Evolutionary conservation across 2,329 filamentous ascomycete species (phyloP).

Genomic region (Fusarium albidum): DNA sequence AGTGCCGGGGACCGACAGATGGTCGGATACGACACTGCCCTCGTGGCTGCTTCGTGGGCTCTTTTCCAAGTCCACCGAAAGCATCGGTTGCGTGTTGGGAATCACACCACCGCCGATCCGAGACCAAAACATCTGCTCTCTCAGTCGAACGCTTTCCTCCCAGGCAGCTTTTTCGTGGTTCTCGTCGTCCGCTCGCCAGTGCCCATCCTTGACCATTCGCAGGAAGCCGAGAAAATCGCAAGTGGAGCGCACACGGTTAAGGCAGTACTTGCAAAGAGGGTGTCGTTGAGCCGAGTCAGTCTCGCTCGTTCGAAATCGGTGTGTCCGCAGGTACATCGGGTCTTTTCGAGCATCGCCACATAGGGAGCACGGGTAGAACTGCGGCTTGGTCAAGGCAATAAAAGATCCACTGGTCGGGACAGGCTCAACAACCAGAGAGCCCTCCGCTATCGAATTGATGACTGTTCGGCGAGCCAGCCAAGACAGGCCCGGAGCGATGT

Average conservation of each 20-base stretch:
- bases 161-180: conserved; percentile 89
- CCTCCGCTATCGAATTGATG: conserved; percentile 82
- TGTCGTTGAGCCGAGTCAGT: conserved; percentile 87
- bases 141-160: conserved; percentile 90
- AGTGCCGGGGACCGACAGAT: conserved; percentile 32
- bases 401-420: conserved; percentile 69
- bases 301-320: conserved; percentile 90
- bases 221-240: conserved; percentile 95
- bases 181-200: conserved; percentile 84
- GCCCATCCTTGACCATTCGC: conserved; percentile 89
- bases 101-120: conserved; percentile 91
- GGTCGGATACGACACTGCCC: conserved; percentile 21
- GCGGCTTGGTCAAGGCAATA: conserved; percentile 58
- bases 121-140: conserved; percentile 98
- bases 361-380: conserved; percentile 77
- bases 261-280: conserved; percentile 88
- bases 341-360: conserved; percentile 86
- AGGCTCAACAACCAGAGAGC: conserved; percentile 88
- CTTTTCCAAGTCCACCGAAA: conserved; percentile 42
- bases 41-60: conserved; percentile 49
- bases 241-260: conserved; percentile 82
- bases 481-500: conserved; percentile 87
- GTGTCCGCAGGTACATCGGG: conserved; percentile 75
- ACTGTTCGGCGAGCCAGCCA: conserved; percentile 93
- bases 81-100: conserved; percentile 59